Evolutionary conservation across 2,329 filamentous ascomycete species (phyloP), one percentile per base, ranked within the genome.

Genomic region (Aciculosporium take): DNA sequence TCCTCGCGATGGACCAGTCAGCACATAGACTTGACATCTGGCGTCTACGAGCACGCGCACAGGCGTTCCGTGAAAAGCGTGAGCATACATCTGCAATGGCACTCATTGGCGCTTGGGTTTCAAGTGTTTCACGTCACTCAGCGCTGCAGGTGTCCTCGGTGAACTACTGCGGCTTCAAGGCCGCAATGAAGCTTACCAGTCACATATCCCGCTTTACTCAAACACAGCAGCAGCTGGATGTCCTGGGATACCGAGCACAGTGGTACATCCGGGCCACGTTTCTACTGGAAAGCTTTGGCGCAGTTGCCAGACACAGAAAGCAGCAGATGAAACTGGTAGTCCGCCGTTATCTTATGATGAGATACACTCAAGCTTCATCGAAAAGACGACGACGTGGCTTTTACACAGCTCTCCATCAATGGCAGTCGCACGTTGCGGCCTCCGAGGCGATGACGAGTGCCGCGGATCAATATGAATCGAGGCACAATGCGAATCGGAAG

Each of bases 361-460:
- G 54, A 42, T 62, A 61, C 40, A 58, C 58, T 3, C 50, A 61
- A 43, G 50, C 53, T 20, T 62, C 57, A 5, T 56, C 58, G 4
- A 48, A 46, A 13, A 49, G 54, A 36, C 61, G 56, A 37, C 56
- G 52, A 24, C 50, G 56, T 31, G 56, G 53, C 24, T 60, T 61
- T 42, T 57, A 57, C 33, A 27, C 40, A 9, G 56, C 56, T 12
- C 46, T 63, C 25, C 52, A 56, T 37, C 48, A 35, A 37, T 62
- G 60, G 60, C 52, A 46, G 30, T 44, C 39, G n/a, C 34, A 48
- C 35, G 42, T 51, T 2, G 32, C 28, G 5, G 40, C 40, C 10
- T 40, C 46, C 7, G 38, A 39, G 5, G 45, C 45, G 7, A 45
- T 49, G 36, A 31, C 40, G 18, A 49, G 46, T 8, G 37, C 42